Percentiles rank a stretch among this genome's conserved stretches.
phyloP scores from a whole-genome alignment of 768 basidiomycete genomes.

The Leccinum rimulosum region DNA sequence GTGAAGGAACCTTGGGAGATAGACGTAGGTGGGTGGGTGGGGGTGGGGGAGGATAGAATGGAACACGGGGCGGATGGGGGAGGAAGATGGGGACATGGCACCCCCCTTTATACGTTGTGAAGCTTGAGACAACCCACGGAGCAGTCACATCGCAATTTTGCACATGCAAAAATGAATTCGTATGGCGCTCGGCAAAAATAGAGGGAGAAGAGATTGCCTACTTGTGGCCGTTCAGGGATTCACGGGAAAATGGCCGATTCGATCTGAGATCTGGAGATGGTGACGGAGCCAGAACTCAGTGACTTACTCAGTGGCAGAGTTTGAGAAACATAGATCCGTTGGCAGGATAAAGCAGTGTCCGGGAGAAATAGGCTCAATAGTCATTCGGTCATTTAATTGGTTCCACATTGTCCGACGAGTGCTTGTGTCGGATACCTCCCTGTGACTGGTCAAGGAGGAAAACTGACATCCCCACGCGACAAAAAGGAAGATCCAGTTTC shows the following conservation, averaged over 20 bases:
- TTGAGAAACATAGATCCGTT: constrained; percentile 34
- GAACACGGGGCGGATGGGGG: constrained; percentile 16
- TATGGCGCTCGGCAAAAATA: constrained; percentile 30
- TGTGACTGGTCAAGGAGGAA: constrained; percentile 2
- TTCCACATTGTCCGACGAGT: constrained; percentile 11
- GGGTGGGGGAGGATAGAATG: constrained; percentile 4
- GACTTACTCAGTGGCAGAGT: constrained; percentile 12
- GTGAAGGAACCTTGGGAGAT: constrained; percentile 1
- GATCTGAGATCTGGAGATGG: constrained; percentile 34
- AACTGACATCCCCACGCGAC: constrained; percentile 10
- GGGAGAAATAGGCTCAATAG: constrained; percentile 22
- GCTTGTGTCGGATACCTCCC: background rate
- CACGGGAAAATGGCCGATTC: constrained; percentile 29
- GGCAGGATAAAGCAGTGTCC: constrained; percentile 20
- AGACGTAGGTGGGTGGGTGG: background rate
- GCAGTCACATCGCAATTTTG: constrained; percentile 19
- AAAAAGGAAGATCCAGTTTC: constrained; percentile 16
- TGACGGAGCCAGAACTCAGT: constrained; percentile 23
- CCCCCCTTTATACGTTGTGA: constrained; percentile 33
- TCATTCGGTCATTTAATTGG: background rate
- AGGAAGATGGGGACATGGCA: constrained; percentile 5
- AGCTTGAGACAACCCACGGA: constrained; percentile 25
- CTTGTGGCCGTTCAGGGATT: constrained; percentile 32
- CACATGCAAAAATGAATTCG: constrained; percentile 28
- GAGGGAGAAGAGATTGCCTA: constrained; percentile 33